Base-by-base conservation (phyloP, 345 rosid genomes). In the Euphorbia pulcherrima region DNA sequence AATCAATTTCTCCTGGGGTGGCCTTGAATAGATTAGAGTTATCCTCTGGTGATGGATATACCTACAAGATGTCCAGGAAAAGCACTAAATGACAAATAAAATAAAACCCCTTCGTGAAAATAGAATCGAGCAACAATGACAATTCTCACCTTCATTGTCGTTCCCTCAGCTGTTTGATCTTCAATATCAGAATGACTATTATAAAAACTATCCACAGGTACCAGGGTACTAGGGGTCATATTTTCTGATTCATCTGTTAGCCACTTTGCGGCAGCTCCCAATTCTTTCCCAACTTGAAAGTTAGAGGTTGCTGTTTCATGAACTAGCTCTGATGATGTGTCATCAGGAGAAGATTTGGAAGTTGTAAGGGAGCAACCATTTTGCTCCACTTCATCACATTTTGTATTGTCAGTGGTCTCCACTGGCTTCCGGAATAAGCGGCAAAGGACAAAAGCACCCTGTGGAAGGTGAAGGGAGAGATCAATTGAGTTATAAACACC, bases 391-490 rank as follows among this genome's bases (percentile, higher is more conserved):
- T 82, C 88, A 18, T 83, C 92, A 68, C 69, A 78, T 74, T 85
- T 88, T 52, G 60, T 62, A 39, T 12, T 62, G 66, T 61, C 85
- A 56, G 29, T 52, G 74, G 47, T 83, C 78, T 80, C 96, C 61
- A 82, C 94, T 4, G 84, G 75, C 76, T 90, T 93, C 47, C 83
- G 86, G 75, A 93, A 90, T 80, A 93, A 83, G 40, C 97, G 88
- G 79, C 78, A 89, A 51, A 93, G 90, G 69, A 93, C 96, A 73
- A 80, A 93, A 39, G 94, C 80, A 80, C 54, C 70, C 97, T 92
- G 80, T 70, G 55, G 16, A 35, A 13, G 26, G 21, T 51, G 39
- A 56, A 59, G 23, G 55, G 55, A 50, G 50, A 28, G 47, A 62
- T 23, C n/a, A 6, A 26, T 12, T 73, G 30, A 62, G 58, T 61